Evolutionary conservation across 805 yeast species (phyloP).

Genomic region (Yamadazyma ubonensis): DNA sequence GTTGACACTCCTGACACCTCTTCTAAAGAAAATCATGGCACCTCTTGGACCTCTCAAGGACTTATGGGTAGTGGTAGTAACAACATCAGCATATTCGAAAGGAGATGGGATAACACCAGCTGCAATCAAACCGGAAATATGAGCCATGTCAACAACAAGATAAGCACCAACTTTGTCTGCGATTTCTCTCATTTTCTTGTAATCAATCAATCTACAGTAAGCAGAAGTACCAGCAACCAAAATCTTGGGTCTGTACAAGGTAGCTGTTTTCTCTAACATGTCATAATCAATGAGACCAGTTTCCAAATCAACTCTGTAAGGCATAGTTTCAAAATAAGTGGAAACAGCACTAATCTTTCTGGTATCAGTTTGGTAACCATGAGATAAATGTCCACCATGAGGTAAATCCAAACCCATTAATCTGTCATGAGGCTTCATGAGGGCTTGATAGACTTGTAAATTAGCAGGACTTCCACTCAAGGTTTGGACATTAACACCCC

Average conservation of each 20-base stretch:
- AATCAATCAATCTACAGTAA: constrained; percentile 86
- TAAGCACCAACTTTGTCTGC: constrained; percentile 94
- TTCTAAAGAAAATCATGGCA: constrained; percentile 95
- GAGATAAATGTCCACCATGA: constrained; percentile 97
- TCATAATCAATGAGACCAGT: constrained; percentile 95
- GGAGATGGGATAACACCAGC: constrained; percentile 95
- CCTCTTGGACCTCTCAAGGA: constrained; percentile 99
- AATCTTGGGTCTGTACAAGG: constrained; percentile 89
- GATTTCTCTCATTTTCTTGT: constrained; percentile 83
- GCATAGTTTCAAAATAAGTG: constrained; percentile 96
- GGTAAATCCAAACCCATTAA: constrained; percentile 97
- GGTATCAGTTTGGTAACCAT: constrained; percentile 90
- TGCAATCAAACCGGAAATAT: constrained; percentile 92
- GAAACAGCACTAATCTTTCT: constrained; percentile 90
- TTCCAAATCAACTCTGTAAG: constrained; percentile 80
- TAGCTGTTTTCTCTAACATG: constrained; percentile 75
- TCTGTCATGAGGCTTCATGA: constrained; percentile 86
- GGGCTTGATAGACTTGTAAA: constrained; percentile 85
- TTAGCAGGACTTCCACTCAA: constrained; percentile 97
- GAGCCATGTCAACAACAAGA: constrained; percentile 94
- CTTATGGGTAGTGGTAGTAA: constrained; percentile 97
- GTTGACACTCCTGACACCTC: constrained; percentile 79
- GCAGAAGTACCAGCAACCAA: constrained; percentile 98
- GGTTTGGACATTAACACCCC: constrained; percentile 98
- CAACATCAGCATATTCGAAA: constrained; percentile 89